Base-by-base conservation (phyloP, 2,329 filamentous ascomycete species). In the Penicillium sp. region DNA sequence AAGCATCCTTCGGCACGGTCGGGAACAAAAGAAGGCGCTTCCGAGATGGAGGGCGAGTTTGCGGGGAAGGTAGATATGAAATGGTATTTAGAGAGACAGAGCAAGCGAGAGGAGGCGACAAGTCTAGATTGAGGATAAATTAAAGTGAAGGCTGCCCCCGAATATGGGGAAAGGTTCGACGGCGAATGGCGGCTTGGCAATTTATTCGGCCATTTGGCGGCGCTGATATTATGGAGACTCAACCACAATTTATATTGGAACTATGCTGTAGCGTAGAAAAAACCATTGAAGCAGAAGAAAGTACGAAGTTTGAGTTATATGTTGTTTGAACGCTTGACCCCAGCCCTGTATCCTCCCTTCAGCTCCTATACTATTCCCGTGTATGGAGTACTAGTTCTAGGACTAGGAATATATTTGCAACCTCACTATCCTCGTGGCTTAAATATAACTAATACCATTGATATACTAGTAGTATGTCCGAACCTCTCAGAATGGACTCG, bases 81-180 rank as follows among this genome's bases (percentile, higher is more conserved):
- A 33, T 49, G 28, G 31, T 19, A 28, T 42, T 40, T 28, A 31
- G 4, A 11, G 11, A 31, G 30, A 31, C n/a, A n/a, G n/a, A n/a
- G n/a, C n/a, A 31, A 31, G 30, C 11, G 30, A 31, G 11, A 31
- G 50, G 31, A 53, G 54, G 22, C 4, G 9, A 16, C 31, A 35
- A 59, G 51, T 35, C 3, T 50, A 33, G n/a, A 61, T 43, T 22
- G 61, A 59, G 56, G 58, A 48, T 43, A 67, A 57, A 55, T 51
- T 52, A 54, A 69, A 52, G 50, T 65, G 48, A 41, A 48, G 33
- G 38, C 42, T 4, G 38, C 11, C 30, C 47, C 58, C 57, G 59
- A 67, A 67, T 67, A 67, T 69, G 68, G 68, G 66, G 68, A 70
- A 68, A 63, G 58, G 54, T 61, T 60, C 61, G 58, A 60, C 66